These are phyloP conservation scores for Candida parachauliodes DNA, from an alignment of 805 yeast genomes.

Conservation along the genomic window DNA sequence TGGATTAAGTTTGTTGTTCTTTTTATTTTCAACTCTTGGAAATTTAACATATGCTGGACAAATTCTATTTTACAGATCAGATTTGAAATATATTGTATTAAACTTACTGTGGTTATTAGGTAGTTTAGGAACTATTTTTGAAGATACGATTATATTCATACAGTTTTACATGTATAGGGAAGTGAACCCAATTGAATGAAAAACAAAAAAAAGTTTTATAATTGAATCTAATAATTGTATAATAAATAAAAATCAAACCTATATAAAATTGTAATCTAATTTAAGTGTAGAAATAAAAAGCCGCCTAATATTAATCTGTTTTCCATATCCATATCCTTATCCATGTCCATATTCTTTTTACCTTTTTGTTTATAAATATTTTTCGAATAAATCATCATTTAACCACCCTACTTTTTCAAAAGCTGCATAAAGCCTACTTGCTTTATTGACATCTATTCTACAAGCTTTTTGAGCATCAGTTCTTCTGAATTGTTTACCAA, in stretches of 20 bases:
- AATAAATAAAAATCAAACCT: slow-evolving; percentile 1
- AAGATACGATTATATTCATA: slow-evolving; percentile 60
- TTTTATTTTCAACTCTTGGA: slow-evolving; percentile 70
- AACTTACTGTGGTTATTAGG: slow-evolving; percentile 79
- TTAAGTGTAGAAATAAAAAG: slow-evolving; percentile 1
- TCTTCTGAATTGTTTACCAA: slow-evolving; percentile 80
- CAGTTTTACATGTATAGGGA: slow-evolving; percentile 64
- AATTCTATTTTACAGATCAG: slow-evolving; percentile 62
- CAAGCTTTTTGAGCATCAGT: slow-evolving; percentile 99
- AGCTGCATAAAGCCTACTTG: slow-evolving; percentile 84
- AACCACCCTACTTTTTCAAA: slow-evolving; percentile 93
- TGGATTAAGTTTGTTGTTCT: slow-evolving; percentile 82
- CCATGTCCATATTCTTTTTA: not conserved
- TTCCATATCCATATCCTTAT: not conserved
- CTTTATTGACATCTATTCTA: slow-evolving; percentile 94
- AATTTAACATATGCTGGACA: slow-evolving; percentile 74
- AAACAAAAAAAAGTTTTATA: no score
- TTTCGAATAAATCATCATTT: slow-evolving; percentile 64
- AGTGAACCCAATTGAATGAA: slow-evolving; percentile 3
- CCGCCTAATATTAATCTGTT: slow-evolving; percentile 2
- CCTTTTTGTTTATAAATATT: slow-evolving; percentile 13
- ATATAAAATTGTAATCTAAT: not conserved
- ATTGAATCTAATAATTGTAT: no score
- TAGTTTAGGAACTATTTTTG: slow-evolving; percentile 70
- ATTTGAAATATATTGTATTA: slow-evolving; percentile 52